Evolutionary conservation across 2,329 filamentous ascomycete species (phyloP).

Genomic region (Coniochaeta sp.): DNA sequence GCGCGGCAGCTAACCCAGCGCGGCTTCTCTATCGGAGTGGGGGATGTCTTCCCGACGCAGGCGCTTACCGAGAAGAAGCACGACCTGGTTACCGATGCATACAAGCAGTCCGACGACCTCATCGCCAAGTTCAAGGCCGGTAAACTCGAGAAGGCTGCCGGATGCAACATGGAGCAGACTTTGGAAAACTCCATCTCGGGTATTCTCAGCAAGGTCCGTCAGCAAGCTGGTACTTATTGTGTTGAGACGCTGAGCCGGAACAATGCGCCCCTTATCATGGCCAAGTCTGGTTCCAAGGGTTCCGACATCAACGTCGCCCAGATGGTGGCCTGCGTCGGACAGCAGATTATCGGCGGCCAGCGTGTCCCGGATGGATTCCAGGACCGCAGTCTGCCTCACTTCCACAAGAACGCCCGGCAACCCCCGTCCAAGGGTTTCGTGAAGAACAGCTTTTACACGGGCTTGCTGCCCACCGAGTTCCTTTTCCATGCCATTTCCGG

Average conservation of each 20-base stretch:
- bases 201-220: slow-evolving; percentile 85
- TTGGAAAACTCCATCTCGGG: slow-evolving; percentile 87
- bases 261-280: slow-evolving; percentile 94
- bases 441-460: slow-evolving; percentile 93
- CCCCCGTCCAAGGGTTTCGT: slow-evolving; percentile 97
- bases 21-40: slow-evolving; percentile 94
- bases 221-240: slow-evolving; percentile 85
- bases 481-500: slow-evolving; percentile 98
- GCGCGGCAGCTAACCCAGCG: slow-evolving; percentile 82
- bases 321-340: slow-evolving; percentile 95
- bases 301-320: slow-evolving; percentile 97
- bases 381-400: slow-evolving; percentile 89
- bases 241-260: slow-evolving; percentile 82
- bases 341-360: slow-evolving; percentile 92
- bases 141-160: slow-evolving; percentile 76
- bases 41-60: slow-evolving; percentile 81
- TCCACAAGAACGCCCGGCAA: slow-evolving; percentile 84
- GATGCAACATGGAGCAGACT: slow-evolving; percentile 86
- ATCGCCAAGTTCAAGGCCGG: slow-evolving; percentile 76
- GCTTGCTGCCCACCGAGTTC: slow-evolving; percentile 84
- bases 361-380: slow-evolving; percentile 96
- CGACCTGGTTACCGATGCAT: slow-evolving; percentile 68
- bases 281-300: slow-evolving; percentile 93
- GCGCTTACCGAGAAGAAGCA: slow-evolving; percentile 69
- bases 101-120: slow-evolving; percentile 72